These are phyloP conservation scores for Colletotrichum sublineola DNA, from an alignment of 2,329 filamentous ascomycete species.

Conservation along the genomic window DNA sequence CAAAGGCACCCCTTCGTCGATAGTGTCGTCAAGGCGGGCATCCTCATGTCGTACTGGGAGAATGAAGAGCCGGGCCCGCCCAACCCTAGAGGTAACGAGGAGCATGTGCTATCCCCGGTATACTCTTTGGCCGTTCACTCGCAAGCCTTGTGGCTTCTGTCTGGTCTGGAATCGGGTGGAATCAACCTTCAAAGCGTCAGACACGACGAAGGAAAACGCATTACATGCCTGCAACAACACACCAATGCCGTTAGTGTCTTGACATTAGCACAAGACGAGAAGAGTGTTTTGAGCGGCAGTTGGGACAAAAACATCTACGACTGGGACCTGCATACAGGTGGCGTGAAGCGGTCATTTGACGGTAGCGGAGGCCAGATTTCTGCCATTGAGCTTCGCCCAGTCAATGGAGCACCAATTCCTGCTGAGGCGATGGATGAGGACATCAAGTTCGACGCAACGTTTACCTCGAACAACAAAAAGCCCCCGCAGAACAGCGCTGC, in stretches of 20 bases:
- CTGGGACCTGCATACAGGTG: slow-evolving; percentile 93
- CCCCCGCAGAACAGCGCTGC: slow-evolving; percentile 67
- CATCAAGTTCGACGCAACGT: slow-evolving; percentile 71
- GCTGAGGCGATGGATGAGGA: slow-evolving; percentile 74
- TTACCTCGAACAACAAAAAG: slow-evolving; percentile 80
- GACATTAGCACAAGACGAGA: slow-evolving; percentile 85
- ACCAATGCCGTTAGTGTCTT: slow-evolving; percentile 93
- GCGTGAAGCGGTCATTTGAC: slow-evolving; percentile 80
- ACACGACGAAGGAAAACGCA: slow-evolving; percentile 93
- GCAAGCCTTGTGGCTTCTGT: slow-evolving; percentile 90
- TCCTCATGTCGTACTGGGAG: slow-evolving; percentile 97
- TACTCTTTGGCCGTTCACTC: slow-evolving; percentile 95
- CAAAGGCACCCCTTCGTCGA: slow-evolving; percentile 98
- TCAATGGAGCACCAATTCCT: slow-evolving; percentile 81
- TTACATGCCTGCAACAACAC: slow-evolving; percentile 84
- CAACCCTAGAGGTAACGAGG: slow-evolving; percentile 62
- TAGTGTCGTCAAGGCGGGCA: slow-evolving; percentile 94
- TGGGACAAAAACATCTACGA: slow-evolving; percentile 97
- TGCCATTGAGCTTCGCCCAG: slow-evolving; percentile 85
- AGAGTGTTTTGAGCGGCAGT: slow-evolving; percentile 88
- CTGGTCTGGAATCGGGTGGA: slow-evolving; percentile 88
- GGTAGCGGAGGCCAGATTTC: slow-evolving; percentile 88
- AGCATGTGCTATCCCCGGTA: slow-evolving; percentile 83
- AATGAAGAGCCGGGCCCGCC: slow-evolving; percentile 81
- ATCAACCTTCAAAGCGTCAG: slow-evolving; percentile 95